Base-by-base conservation (phyloP, 2,329 filamentous ascomycete genomes). In the Monosporascus sp. region DNA sequence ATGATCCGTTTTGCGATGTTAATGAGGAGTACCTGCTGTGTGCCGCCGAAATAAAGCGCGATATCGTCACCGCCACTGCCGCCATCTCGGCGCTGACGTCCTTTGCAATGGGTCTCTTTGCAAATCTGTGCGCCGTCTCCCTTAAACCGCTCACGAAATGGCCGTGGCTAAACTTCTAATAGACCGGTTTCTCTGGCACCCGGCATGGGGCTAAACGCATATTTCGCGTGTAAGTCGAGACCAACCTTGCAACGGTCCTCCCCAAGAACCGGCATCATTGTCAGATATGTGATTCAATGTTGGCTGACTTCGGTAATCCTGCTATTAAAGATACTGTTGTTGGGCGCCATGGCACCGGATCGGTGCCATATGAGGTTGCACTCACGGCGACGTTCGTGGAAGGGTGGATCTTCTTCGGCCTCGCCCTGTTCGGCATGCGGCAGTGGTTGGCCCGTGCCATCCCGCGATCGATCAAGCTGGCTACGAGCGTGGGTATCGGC, bases 351-450 rank as follows among this genome's bases (percentile, higher is more conserved):
- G 91, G 90, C 44, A 80, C 77, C 22, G 90, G 90, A 2, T 76
- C 80, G 37, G 85, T 95, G 8, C 84, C 89, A 1, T 96, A 90
- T 66, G 70, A 81, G 51, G 79, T 92, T 43, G 91, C 91, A 36
- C 74, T 95, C 38, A 94, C 90, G 4, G 90, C 91, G 51, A 91
- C 94, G 60, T 95, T 96, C 67, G 86, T 94, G 16, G 91, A 96
- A 70, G 91, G 91, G 38, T 89, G 88, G 69, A 85, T 95, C 57
- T 96, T 96, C 72, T 83, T 95, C 49, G 88, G 76, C 2, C 79
- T 96, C 41, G 91, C 91, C 1, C 68, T 95, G 37, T 77, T 92
- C 50, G 91, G 91, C 38, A 80, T 96, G 74, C 86, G 91, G 16
- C 91, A 95, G 69, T 95, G 90, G 90, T 82, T 96, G 26, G 91